Base-by-base conservation (phyloP, 2,329 filamentous ascomycete species). In the Cordyceps cateniannulata region DNA sequence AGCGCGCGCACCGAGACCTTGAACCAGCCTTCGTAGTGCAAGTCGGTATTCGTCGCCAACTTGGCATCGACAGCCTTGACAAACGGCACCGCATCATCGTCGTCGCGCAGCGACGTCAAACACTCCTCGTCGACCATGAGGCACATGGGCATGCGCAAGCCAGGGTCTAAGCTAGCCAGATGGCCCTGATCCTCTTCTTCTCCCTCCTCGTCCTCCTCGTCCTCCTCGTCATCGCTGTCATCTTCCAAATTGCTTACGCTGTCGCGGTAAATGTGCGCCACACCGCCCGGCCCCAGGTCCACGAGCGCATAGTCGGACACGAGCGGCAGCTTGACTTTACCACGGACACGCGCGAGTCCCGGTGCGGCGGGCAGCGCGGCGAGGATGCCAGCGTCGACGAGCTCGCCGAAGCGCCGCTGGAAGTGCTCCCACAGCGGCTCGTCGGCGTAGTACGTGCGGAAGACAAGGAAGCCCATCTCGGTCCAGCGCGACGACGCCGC, bases 91-190 rank as follows among this genome's bases (percentile, higher is more conserved):
- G n/a, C 29, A 7, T 18, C 12, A 14, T 20, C 32, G 7, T n/a
- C 53, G 7, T 18, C 12, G 3, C 3, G 6, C 53, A 35, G 20
- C 14, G 53, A 47, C 27, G 9, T 40, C 40, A 56, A 27, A 47
- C 53, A 56, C 40, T 56, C 53, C 20, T 56, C 42, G 20, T 56
- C 53, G 18, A 56, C 53, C 53, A 56, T 47, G 25, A 56, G 27
- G n/a, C 53, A 56, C 53, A 56, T 56, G 53, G 53, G 53, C 53
- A 47, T 56, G 25, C 53, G 40, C 27, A 56, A 27, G 2, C 53
- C 53, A 10, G 53, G 53, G n/a, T 56, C 40, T 40, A 55, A 29
- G 40, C 52, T 55, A 16, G 52, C 52, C 25, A 55, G 22, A 32
- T 45, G 52, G 5, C 24, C 38, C 5, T 3, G n/a, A n/a, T n/a